Conservation (phyloP, 208 protist genomes). For the Perkinsela sp. region DNA sequence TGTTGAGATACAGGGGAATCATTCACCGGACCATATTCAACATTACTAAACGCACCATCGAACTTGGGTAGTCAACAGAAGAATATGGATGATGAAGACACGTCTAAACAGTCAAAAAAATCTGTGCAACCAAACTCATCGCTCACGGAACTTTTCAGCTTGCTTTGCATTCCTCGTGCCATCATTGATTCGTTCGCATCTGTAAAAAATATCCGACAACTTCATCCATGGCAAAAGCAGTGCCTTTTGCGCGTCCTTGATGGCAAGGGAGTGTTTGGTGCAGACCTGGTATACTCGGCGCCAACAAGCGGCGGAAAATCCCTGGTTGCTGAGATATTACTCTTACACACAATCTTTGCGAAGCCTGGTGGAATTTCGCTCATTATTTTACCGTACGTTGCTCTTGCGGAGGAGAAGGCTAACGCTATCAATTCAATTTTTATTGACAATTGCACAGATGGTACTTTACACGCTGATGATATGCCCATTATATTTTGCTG, state of each 20-base stretch:
- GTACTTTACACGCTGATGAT: background rate
- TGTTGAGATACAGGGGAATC: no score
- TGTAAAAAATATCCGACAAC: background rate
- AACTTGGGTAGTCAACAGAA: no score
- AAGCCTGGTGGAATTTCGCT: background rate
- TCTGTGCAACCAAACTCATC: no score
- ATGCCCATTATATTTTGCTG: slow-evolving; percentile 4
- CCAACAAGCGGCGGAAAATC: slow-evolving; percentile 9
- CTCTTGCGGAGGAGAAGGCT: slow-evolving; percentile 15
- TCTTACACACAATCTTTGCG: background rate
- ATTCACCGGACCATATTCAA: no score
- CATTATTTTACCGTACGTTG: slow-evolving; percentile 20
- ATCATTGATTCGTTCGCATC: background rate
- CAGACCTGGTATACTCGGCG: slow-evolving; percentile 7
- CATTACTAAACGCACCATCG: no score
- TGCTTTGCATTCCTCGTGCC: background rate
- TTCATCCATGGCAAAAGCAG: slow-evolving; percentile 6
- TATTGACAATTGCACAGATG: background rate
- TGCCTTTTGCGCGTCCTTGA: slow-evolving; percentile 1
- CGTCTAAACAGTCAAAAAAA: no score
- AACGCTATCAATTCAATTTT: background rate
- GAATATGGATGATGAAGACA: no score
- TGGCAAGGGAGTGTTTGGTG: slow-evolving; percentile 2
- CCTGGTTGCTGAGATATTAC: slow-evolving; percentile 6
- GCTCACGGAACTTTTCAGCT: no score